Base-by-base conservation (phyloP, 768 basidiomycete genomes). In the Candolleomyces aberdarensis region DNA sequence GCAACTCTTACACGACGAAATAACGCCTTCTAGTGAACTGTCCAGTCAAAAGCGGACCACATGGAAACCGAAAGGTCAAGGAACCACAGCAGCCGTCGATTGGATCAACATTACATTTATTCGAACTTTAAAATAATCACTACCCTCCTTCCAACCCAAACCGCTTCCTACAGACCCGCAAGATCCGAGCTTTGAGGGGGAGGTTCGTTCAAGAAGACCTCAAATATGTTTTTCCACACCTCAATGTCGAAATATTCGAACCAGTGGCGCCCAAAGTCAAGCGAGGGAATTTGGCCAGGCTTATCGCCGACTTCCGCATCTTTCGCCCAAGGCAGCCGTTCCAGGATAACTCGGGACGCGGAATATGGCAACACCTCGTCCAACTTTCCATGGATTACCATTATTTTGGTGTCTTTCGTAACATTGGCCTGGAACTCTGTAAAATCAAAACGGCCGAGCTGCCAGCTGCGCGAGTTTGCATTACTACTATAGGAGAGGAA, bases 211-310 rank as follows among this genome's bases (percentile, higher is more conserved):
- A 65, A 62, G 58, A 81, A 81, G 39, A 60, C 65, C 57, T 76
- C 74, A 1, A 80, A 62, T 6, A 77, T 76, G 50, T 74, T 72
- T 20, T 63, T 62, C 79, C 80, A 81, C 41, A 79, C 69, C 53
- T 69, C 67, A 5, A 76, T 64, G 60, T 75, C 75, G 58, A 81
- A 81, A 63, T 80, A 82, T 62, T 80, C 80, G 59, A 71, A 76
- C 80, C 78, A 81, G 40, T 75, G 64, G 63, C 79, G 79, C 4
- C 80, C 80, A 59, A 81, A 80, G 2, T 67, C 71, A 29, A 73
- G 65, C 57, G 56, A 71, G 26, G 75, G 73, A 15, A 81, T 67
- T 58, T 76, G 72, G 0, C 76, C 79, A 7, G 68, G 68, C 4
- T 58, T 41, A 9, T 57, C 31, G 8, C 79, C 79, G 1, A 74